Conservation (phyloP, 345 rosid species). For the Lagerstroemia speciosa region DNA sequence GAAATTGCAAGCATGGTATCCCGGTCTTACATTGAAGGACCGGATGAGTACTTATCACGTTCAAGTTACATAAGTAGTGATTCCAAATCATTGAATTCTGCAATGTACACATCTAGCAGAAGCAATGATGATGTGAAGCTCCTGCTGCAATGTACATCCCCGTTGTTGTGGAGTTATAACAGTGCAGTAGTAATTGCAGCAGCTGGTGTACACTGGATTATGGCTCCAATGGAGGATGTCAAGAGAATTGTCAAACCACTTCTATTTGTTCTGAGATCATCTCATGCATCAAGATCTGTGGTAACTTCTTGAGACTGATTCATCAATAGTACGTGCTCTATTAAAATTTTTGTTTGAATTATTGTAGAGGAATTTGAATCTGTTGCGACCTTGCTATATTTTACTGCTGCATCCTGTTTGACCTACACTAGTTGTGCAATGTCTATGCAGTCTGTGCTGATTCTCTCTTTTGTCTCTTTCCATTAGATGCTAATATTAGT, state of each 20-base stretch:
- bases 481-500: slow-evolving; percentile 5
- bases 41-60: slow-evolving; percentile 75
- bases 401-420: not conserved
- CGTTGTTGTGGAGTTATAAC: slow-evolving; percentile 85
- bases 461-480: not conserved
- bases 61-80: slow-evolving; percentile 31
- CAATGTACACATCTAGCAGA: slow-evolving; percentile 51
- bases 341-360: not conserved
- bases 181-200: slow-evolving; percentile 93
- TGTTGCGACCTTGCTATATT: not conserved
- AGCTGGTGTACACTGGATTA: slow-evolving; percentile 92
- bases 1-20: slow-evolving; percentile 44
- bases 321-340: not conserved
- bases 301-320: slow-evolving; percentile 28
- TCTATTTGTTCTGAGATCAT: slow-evolving; percentile 77
- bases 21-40: slow-evolving; percentile 80
- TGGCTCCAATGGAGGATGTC: slow-evolving; percentile 72
- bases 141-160: slow-evolving; percentile 80
- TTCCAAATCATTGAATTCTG: slow-evolving; percentile 28
- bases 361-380: not conserved
- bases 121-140: slow-evolving; percentile 66
- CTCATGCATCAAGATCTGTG: slow-evolving; percentile 83
- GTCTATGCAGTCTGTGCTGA: not conserved
- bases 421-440: not conserved
- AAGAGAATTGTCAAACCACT: slow-evolving; percentile 81